These are phyloP conservation scores for Gastroboletus turbinatus DNA, from an alignment of 1,284 basidiomycete species.

Conservation along the genomic window DNA sequence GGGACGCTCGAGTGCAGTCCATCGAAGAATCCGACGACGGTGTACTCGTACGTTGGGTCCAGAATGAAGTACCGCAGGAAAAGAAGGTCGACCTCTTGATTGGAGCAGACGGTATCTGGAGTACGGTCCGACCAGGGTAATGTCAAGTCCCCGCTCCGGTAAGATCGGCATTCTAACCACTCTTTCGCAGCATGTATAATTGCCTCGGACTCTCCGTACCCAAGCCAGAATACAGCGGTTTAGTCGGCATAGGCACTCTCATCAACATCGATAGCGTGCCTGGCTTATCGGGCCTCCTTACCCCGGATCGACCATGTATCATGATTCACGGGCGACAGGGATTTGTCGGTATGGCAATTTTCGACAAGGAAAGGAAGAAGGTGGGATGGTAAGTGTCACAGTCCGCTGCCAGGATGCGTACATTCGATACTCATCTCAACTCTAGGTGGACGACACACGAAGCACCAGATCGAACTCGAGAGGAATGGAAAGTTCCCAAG, in stretches of 20 bases:
- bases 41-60: constrained; percentile 27
- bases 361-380: constrained; percentile 26
- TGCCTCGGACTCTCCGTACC: constrained; percentile 20
- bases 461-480: constrained; percentile 24
- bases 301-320: constrained; percentile 24
- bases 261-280: constrained; percentile 19
- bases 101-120: constrained; percentile 38
- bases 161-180: constrained; percentile 3
- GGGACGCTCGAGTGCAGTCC: constrained; percentile 28
- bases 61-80: constrained; percentile 22
- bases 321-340: constrained; percentile 32
- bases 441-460: constrained; percentile 34
- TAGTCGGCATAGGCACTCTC: constrained; percentile 28
- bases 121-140: constrained; percentile 29
- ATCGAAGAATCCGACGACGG: constrained; percentile 27
- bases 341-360: constrained; percentile 31
- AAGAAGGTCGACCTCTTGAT: constrained; percentile 31
- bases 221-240: constrained; percentile 32
- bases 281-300: constrained; percentile 24
- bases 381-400: constrained; percentile 25
- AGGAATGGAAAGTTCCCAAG: constrained; percentile 33
- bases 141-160: not conserved
- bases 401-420: not conserved
- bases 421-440: not conserved
- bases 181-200: constrained; percentile 24